Conservation (phyloP, 306 rosid genomes). For the Alnus glutinosa region DNA sequence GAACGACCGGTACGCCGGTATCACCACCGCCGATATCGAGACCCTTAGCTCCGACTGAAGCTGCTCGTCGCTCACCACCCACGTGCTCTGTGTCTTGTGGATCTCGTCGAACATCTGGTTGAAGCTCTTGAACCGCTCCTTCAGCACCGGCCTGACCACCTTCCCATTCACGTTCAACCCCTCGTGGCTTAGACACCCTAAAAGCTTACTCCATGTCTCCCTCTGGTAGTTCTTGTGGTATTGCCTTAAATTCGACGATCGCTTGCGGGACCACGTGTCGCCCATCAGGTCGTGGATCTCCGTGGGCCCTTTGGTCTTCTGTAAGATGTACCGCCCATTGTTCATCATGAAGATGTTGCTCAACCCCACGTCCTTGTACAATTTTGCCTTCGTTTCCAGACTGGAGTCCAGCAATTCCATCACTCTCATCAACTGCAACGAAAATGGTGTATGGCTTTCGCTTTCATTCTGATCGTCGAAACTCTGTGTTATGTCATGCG, state of each 20-base stretch:
- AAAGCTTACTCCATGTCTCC: constrained; percentile 71
- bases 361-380: constrained; percentile 61
- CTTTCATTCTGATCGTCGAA: background rate
- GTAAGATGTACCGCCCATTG: constrained; percentile 85
- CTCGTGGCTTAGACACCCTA: constrained; percentile 58
- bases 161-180: constrained; percentile 65
- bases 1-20: constrained; percentile 81
- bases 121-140: constrained; percentile 88
- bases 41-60: constrained; percentile 92
- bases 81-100: constrained; percentile 83
- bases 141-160: constrained; percentile 64
- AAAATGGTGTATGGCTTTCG: constrained; percentile 41
- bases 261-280: constrained; percentile 69
- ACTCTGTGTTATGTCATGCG: constrained; percentile 10
- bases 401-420: constrained; percentile 68
- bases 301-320: constrained; percentile 62
- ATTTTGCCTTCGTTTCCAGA: constrained; percentile 56
- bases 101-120: constrained; percentile 77
- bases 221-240: constrained; percentile 80
- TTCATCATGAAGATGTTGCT: constrained; percentile 85
- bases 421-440: constrained; percentile 43
- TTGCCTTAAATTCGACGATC: constrained; percentile 59
- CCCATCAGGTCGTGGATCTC: constrained; percentile 73
- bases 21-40: constrained; percentile 69
- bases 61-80: constrained; percentile 92